Evolutionary conservation across 257 asterid genomes (phyloP).

Genomic region (Capsicum rhomboideum): DNA sequence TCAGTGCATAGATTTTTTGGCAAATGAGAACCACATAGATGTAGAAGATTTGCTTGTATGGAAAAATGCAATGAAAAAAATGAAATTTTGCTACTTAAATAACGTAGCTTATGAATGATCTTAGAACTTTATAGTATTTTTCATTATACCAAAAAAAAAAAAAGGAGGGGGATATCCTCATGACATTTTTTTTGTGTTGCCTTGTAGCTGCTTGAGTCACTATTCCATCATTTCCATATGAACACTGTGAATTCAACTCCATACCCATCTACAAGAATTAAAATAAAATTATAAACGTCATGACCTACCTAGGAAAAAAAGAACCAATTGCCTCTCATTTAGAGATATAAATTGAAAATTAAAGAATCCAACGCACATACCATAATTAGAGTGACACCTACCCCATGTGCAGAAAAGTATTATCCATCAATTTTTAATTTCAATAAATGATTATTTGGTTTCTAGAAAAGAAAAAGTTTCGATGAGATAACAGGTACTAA

Average conservation of each 20-base stretch:
- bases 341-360: neutral
- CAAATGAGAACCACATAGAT: neutral
- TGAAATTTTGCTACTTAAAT: neutral
- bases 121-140: neutral
- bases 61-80: neutral
- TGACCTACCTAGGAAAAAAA: neutral
- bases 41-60: neutral
- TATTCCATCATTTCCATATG: neutral
- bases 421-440: neutral
- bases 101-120: neutral
- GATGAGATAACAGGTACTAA: neutral
- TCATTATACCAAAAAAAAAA: no score
- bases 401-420: neutral
- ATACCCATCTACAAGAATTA: neutral
- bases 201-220: neutral
- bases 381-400: conserved; percentile 4
- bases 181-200: neutral
- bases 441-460: neutral
- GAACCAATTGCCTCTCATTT: neutral
- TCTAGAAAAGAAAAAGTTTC: neutral
- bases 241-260: neutral
- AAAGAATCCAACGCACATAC: neutral
- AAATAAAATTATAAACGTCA: neutral
- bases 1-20: neutral
- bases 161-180: neutral